Conservation (phyloP, 2,329 filamentous ascomycete species). For the Dothistroma septosporum region DNA sequence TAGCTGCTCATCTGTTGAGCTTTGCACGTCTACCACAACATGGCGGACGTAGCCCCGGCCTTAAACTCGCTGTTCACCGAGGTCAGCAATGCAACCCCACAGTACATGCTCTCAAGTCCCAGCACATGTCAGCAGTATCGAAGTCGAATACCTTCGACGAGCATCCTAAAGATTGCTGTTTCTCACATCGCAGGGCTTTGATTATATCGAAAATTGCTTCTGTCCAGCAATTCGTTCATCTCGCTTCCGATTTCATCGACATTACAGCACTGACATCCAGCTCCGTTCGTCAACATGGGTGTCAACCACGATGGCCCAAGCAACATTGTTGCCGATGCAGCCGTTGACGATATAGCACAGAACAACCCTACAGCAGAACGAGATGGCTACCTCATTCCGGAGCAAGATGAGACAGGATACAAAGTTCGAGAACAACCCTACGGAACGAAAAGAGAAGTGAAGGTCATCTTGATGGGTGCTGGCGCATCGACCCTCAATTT, state of each 20-base stretch:
- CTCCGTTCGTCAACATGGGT: conserved; percentile 14
- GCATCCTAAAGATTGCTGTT: neutral
- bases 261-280: neutral
- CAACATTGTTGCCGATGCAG: conserved; percentile 18
- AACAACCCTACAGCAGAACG: conserved; percentile 28
- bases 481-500: conserved; percentile 43
- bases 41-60: neutral
- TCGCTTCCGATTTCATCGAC: neutral
- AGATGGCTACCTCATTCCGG: conserved; percentile 34
- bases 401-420: conserved; percentile 41
- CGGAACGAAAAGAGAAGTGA: conserved; percentile 40
- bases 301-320: conserved; percentile 25
- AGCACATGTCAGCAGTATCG: too few species aligned
- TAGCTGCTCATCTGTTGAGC: neutral
- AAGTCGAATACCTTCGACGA: neutral
- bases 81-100: neutral
- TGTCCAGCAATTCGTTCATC: too few species aligned
- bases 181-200: neutral
- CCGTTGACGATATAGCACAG: conserved; percentile 24
- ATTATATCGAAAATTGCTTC: too few species aligned
- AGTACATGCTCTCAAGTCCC: neutral
- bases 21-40: neutral
- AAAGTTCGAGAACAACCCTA: conserved; percentile 42
- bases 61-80: neutral
- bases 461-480: conserved; percentile 43